These are phyloP conservation scores for Immersiella caudata DNA, from an alignment of 495 filamentous ascomycete species.

Conservation along the genomic window DNA sequence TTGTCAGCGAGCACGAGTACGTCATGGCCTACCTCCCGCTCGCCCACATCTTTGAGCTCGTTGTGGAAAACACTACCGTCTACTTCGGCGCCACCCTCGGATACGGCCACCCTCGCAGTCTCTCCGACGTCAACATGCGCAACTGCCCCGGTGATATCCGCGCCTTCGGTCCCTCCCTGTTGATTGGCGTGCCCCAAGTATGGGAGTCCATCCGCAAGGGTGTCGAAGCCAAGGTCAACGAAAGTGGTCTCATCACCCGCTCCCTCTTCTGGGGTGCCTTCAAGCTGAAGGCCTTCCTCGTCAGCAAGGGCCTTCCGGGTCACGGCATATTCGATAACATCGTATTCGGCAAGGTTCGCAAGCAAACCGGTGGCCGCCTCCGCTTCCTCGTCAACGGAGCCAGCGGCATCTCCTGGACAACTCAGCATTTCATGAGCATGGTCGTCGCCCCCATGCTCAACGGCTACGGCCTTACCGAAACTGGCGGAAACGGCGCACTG, in stretches of 20 bases:
- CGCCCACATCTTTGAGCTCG: constrained; percentile 85
- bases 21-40: constrained; percentile 84
- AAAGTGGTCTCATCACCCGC: constrained; percentile 32
- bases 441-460: constrained; percentile 74
- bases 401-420: constrained; percentile 73
- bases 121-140: constrained; percentile 64
- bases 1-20: constrained; percentile 59
- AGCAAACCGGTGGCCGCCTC: constrained; percentile 71
- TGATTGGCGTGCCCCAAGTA: constrained; percentile 84
- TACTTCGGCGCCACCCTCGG: constrained; percentile 77
- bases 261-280: constrained; percentile 51
- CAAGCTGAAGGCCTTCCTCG: constrained; percentile 58
- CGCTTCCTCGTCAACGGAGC: constrained; percentile 80
- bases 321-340: constrained; percentile 75
- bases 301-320: constrained; percentile 64
- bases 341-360: constrained; percentile 74
- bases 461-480: constrained; percentile 91
- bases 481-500: constrained; percentile 70
- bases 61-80: constrained; percentile 74
- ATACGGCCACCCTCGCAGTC: constrained; percentile 80
- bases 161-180: constrained; percentile 73
- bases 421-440: constrained; percentile 78
- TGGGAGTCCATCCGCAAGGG: constrained; percentile 81
- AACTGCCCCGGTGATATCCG: constrained; percentile 70
- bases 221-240: constrained; percentile 66